phyloP scores from a whole-genome alignment of 2,329 filamentous ascomycete species.

The Pyrenophora seminiperda region DNA sequence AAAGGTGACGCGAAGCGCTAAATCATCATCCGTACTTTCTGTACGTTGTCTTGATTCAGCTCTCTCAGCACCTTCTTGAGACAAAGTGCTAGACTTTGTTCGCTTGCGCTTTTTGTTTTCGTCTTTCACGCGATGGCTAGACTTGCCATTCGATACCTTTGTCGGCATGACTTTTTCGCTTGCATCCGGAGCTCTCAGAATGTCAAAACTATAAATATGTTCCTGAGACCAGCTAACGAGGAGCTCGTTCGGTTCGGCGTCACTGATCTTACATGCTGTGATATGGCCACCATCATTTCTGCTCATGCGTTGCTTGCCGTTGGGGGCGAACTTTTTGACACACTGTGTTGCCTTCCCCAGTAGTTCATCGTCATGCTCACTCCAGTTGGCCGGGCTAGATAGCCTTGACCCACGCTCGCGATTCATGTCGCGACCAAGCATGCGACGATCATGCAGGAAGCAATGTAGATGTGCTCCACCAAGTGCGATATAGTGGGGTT shows the following conservation, averaged over 20 bases:
- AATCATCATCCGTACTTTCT: conserved; percentile 51
- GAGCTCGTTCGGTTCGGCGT: conserved; percentile 70
- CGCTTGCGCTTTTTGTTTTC: conserved; percentile 62
- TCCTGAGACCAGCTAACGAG: conserved; percentile 72
- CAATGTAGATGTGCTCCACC: conserved; percentile 72
- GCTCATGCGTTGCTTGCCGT: conserved; percentile 60
- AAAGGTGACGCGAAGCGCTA: conserved; percentile 63
- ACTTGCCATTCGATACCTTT: conserved; percentile 20
- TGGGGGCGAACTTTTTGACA: conserved; percentile 68
- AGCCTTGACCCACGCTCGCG: conserved; percentile 58
- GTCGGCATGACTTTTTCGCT: conserved; percentile 46
- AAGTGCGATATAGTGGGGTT: conserved; percentile 72
- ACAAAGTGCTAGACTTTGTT: conserved; percentile 46
- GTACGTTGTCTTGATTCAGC: conserved; percentile 56
- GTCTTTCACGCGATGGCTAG: conserved; percentile 33
- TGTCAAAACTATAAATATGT: conserved; percentile 69
- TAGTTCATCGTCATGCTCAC: conserved; percentile 56
- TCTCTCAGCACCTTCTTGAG: conserved; percentile 49
- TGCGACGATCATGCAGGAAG: conserved; percentile 70
- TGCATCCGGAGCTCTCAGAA: conserved; percentile 63
- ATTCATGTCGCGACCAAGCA: conserved; percentile 65
- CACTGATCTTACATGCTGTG: conserved; percentile 72
- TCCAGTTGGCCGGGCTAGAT: conserved; percentile 51
- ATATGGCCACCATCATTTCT: conserved; percentile 66
- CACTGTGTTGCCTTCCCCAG: conserved; percentile 67